Percentiles rank a stretch among this genome's conserved stretches.
Conservation (phyloP, 129 eudicot genomes). For the Lonicera japonica region DNA sequence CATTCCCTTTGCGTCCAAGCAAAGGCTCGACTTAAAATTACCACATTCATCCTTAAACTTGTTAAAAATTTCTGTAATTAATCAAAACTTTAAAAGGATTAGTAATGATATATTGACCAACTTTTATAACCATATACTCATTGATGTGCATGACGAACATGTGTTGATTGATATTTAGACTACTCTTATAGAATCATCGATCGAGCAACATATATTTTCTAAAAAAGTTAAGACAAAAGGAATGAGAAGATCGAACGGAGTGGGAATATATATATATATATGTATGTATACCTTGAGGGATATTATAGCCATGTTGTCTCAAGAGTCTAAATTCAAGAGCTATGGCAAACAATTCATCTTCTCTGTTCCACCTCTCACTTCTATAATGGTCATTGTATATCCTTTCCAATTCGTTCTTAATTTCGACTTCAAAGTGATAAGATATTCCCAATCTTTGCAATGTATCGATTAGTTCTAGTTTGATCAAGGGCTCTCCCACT, state of each 20-base stretch:
- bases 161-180: too few species aligned
- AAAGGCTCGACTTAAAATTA: neutral
- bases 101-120: too few species aligned
- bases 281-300: conserved; percentile 17
- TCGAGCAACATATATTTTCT: neutral
- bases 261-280: too few species aligned
- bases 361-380: neutral
- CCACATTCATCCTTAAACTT: conserved; percentile 8
- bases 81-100: too few species aligned
- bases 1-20: neutral
- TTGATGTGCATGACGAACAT: too few species aligned
- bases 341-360: conserved; percentile 11
- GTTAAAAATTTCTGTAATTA: conserved; percentile 8
- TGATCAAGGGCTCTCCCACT: neutral
- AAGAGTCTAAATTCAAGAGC: conserved; percentile 28
- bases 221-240: too few species aligned
- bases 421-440: conserved; percentile 11
- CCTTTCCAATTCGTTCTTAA: neutral
- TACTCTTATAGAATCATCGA: too few species aligned
- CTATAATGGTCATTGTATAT: conserved; percentile 3
- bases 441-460: conserved; percentile 18
- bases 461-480: conserved; percentile 13
- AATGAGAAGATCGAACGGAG: too few species aligned
- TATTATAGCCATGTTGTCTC: conserved; percentile 23
- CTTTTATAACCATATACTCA: too few species aligned